phyloP scores from a whole-genome alignment of 495 filamentous ascomycete genomes.

The Darksidea phi region DNA sequence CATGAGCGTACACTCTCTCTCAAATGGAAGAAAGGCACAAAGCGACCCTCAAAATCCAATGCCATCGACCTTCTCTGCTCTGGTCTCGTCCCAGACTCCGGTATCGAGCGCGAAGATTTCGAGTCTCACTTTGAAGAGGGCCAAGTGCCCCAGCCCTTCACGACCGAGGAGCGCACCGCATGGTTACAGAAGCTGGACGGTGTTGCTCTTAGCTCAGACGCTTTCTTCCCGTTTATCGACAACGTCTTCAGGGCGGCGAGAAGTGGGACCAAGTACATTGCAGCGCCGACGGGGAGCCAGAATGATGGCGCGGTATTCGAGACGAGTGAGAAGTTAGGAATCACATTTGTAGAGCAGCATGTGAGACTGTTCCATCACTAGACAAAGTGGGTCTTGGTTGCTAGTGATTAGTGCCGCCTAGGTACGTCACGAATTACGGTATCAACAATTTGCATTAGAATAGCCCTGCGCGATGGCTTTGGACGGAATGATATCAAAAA shows the following conservation, averaged over 20 bases:
- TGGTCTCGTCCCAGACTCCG: slow-evolving; percentile 71
- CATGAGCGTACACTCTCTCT: slow-evolving; percentile 80
- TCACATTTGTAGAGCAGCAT: slow-evolving; percentile 87
- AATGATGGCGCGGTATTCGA: slow-evolving; percentile 86
- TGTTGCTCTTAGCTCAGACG: slow-evolving; percentile 87
- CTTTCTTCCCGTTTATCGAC: slow-evolving; percentile 98
- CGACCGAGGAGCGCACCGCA: slow-evolving; percentile 73
- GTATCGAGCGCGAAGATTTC: slow-evolving; percentile 78
- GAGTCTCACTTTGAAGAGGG: slow-evolving; percentile 82
- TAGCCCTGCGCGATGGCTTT: no score
- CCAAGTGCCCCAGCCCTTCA: slow-evolving; percentile 74
- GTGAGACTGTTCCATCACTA: slow-evolving; percentile 89
- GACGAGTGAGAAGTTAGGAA: slow-evolving; percentile 88
- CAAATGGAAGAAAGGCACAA: slow-evolving; percentile 95
- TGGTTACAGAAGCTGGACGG: slow-evolving; percentile 79
- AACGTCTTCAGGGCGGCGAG: slow-evolving; percentile 88
- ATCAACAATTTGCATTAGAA: no score
- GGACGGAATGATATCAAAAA: no score
- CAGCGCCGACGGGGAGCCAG: slow-evolving; percentile 88
- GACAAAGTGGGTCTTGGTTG: no score
- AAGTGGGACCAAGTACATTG: slow-evolving; percentile 92
- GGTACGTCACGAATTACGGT: no score
- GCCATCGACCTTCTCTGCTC: slow-evolving; percentile 93
- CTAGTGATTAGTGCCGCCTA: no score
- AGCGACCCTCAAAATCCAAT: slow-evolving; percentile 96